phyloP scores from a whole-genome alignment of 106 monocot species.

The Chionographis japonica region DNA sequence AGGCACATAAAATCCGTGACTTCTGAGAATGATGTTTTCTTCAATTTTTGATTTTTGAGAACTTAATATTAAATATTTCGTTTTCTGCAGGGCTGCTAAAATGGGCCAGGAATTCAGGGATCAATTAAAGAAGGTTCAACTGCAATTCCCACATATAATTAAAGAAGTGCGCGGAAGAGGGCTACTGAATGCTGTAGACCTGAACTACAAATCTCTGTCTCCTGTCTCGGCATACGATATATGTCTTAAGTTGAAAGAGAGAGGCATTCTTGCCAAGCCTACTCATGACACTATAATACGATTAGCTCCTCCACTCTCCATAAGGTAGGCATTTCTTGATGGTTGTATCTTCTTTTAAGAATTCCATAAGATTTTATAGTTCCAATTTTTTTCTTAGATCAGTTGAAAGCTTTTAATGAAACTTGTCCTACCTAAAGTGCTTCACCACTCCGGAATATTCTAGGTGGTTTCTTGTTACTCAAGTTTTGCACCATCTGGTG shows the following conservation, averaged over 20 bases:
- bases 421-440: too few species aligned
- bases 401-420: too few species aligned
- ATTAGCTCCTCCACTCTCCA: conserved; percentile 84
- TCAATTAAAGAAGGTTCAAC: conserved; percentile 56
- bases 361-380: neutral
- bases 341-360: neutral
- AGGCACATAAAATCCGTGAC: too few species aligned
- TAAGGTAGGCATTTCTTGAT: conserved; percentile 48
- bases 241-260: conserved; percentile 91
- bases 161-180: conserved; percentile 91
- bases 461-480: too few species aligned
- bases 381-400: too few species aligned
- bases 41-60: too few species aligned
- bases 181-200: conserved; percentile 87
- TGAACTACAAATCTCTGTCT: conserved; percentile 50
- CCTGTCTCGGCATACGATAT: conserved; percentile 89
- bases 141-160: conserved; percentile 69
- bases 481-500: too few species aligned
- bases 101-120: conserved; percentile 75
- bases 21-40: too few species aligned
- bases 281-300: conserved; percentile 95
- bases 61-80: neutral
- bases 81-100: conserved; percentile 62
- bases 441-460: too few species aligned
- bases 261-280: conserved; percentile 96